These are phyloP conservation scores for Pyrenophora graminea DNA, from an alignment of 2,329 filamentous ascomycete genomes.

Conservation along the genomic window DNA sequence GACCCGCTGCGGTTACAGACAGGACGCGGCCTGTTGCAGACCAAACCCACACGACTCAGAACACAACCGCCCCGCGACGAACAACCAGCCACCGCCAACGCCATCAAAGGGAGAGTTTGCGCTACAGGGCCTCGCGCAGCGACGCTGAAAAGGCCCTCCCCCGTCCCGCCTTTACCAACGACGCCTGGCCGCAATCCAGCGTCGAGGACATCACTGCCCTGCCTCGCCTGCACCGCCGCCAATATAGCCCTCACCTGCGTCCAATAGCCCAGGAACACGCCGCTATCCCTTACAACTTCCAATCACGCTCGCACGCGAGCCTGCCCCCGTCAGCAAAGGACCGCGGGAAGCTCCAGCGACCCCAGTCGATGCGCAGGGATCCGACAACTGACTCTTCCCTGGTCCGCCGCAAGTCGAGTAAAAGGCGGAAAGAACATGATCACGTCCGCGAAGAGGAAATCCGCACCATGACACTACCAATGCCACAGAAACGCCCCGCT, in stretches of 20 bases:
- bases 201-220: constrained; percentile 55
- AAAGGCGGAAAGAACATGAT: constrained; percentile 65
- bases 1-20: constrained; percentile 57
- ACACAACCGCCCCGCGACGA: constrained; percentile 32
- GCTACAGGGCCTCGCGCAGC: constrained; percentile 39
- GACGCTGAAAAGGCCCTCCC: constrained; percentile 36
- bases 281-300: constrained; percentile 53
- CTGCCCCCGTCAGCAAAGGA: constrained; percentile 43
- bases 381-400: constrained; percentile 61
- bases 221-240: constrained; percentile 46
- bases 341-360: constrained; percentile 51
- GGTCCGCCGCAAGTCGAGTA: constrained; percentile 73
- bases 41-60: constrained; percentile 23
- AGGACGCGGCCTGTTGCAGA: constrained; percentile 45
- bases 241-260: constrained; percentile 55
- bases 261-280: constrained; percentile 48
- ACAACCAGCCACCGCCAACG: constrained; percentile 36
- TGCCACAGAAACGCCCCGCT: constrained; percentile 66
- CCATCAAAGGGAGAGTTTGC: constrained; percentile 37
- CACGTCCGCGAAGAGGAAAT: constrained; percentile 84
- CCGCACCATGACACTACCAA: constrained; percentile 74
- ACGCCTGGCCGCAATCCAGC: constrained; percentile 36
- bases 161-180: constrained; percentile 7
- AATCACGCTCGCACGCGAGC: constrained; percentile 43
- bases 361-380: constrained; percentile 61